Percentiles rank a stretch among this genome's conserved stretches.
These are phyloP conservation scores for Plenodomus biglobosus DNA, from an alignment of 2,329 filamentous ascomycete species.

Conservation along the genomic window DNA sequence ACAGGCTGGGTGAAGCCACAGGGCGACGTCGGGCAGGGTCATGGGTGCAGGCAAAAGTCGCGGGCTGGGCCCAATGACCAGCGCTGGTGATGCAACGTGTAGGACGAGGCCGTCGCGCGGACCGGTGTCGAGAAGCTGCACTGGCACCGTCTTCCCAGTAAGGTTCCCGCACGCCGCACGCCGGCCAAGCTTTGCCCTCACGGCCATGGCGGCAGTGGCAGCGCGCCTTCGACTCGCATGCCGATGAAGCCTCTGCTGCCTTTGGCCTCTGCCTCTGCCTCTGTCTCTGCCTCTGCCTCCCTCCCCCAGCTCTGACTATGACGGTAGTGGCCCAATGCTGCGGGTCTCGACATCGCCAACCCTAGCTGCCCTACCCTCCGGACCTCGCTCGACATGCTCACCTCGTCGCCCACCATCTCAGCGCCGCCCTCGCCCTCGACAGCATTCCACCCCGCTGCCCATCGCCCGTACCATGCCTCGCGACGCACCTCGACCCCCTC, in stretches of 20 bases:
- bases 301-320: constrained; percentile 23
- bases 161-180: not conserved
- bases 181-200: constrained; percentile 11
- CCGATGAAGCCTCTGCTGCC: constrained; percentile 17
- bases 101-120: no score
- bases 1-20: no score
- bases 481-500: constrained; percentile 36
- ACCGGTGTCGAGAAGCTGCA: not conserved
- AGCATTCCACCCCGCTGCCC: constrained; percentile 36
- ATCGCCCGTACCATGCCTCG: constrained; percentile 38
- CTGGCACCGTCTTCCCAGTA: constrained; percentile 1
- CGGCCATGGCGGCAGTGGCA: constrained; percentile 15
- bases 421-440: constrained; percentile 41
- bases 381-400: constrained; percentile 34
- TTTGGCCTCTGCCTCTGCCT: not conserved
- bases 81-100: not conserved
- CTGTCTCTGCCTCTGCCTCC: constrained; percentile 4
- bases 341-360: constrained; percentile 12
- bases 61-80: not conserved
- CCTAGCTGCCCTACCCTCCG: constrained; percentile 6
- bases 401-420: constrained; percentile 42
- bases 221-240: constrained; percentile 13
- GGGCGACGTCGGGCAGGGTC: no score
- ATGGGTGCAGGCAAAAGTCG: no score
- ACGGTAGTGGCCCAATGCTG: constrained; percentile 15